Evolutionary conservation across 768 basidiomycete species (phyloP).

Genomic region (Boletus vinaceobasis): DNA sequence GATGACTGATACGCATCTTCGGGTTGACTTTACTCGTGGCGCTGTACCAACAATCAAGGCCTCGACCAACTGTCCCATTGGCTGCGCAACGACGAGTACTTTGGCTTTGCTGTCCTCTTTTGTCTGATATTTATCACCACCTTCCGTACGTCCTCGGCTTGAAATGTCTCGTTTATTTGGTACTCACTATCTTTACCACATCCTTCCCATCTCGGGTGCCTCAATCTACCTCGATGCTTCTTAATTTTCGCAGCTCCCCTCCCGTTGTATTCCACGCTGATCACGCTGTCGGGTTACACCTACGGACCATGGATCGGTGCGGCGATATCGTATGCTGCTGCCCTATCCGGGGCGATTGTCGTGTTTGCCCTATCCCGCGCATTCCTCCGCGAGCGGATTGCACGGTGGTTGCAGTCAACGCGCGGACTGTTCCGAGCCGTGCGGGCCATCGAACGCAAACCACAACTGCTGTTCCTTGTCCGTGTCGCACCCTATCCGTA

Average conservation of each 20-base stretch:
- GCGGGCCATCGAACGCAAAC: slow-evolving; percentile 82
- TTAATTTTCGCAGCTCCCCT: slow-evolving; percentile 60
- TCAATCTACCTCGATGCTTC: slow-evolving; percentile 7
- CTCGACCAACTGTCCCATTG: slow-evolving; percentile 80
- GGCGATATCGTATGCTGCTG: slow-evolving; percentile 81
- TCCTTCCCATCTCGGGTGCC: slow-evolving; percentile 1
- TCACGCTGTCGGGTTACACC: slow-evolving; percentile 88
- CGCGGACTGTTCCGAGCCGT: slow-evolving; percentile 76
- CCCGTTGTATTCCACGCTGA: slow-evolving; percentile 90
- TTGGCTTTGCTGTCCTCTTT: slow-evolving; percentile 79
- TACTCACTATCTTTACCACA: slow-evolving; percentile 9
- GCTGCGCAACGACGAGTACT: slow-evolving; percentile 66
- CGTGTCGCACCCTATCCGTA: slow-evolving; percentile 90
- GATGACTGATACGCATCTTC: not conserved
- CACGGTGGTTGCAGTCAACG: slow-evolving; percentile 68
- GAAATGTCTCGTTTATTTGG: not conserved
- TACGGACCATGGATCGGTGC: slow-evolving; percentile 84
- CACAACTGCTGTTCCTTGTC: slow-evolving; percentile 85
- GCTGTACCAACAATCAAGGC: slow-evolving; percentile 39
- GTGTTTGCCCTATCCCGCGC: slow-evolving; percentile 80
- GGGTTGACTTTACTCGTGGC: not conserved
- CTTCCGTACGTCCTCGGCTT: slow-evolving; percentile 58
- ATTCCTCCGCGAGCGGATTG: slow-evolving; percentile 68
- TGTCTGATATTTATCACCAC: slow-evolving; percentile 82
- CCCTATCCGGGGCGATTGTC: slow-evolving; percentile 76